Percentiles rank a stretch among this genome's conserved stretches.
These are phyloP conservation scores for Bryoerythrophyllum caledonicum DNA, from an alignment of 225 moss, liverwort and hornwort species.

Conservation along the genomic window DNA sequence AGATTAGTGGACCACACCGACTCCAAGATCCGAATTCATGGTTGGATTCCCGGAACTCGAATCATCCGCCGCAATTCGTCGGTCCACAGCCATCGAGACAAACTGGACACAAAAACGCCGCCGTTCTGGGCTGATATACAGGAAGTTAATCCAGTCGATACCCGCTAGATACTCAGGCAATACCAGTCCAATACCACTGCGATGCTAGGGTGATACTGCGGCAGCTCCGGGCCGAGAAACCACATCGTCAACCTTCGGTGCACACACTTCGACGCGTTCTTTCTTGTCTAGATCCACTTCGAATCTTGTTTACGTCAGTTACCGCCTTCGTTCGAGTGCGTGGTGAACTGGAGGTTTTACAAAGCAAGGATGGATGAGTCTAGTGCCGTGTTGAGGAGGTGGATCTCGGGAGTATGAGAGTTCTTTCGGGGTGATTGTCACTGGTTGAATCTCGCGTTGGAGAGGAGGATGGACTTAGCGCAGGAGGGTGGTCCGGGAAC, in stretches of 20 bases:
- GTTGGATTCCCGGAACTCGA: neutral
- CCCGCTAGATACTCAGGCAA: too few species aligned
- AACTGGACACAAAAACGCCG: too few species aligned
- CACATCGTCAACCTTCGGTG: too few species aligned
- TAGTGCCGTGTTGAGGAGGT: neutral
- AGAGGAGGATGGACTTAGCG: constrained; percentile 1
- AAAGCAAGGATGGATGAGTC: too few species aligned
- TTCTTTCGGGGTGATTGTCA: neutral
- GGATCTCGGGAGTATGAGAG: neutral
- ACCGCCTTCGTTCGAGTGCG: too few species aligned
- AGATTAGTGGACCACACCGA: constrained; percentile 10
- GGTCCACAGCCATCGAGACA: too few species aligned
- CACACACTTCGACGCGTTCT: neutral
- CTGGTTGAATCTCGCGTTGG: neutral
- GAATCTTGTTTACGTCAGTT: neutral
- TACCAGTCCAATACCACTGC: too few species aligned
- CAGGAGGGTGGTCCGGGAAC: neutral
- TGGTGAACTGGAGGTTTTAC: neutral
- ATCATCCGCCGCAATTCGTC: too few species aligned
- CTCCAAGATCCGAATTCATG: neutral
- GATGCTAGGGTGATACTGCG: too few species aligned
- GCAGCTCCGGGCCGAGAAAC: too few species aligned
- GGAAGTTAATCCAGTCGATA: too few species aligned
- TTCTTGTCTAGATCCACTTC: neutral
- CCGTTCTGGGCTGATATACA: too few species aligned